Evolutionary conservation across 1,284 basidiomycete species (phyloP).

Genomic region (Bondarzewia mesenterica): DNA sequence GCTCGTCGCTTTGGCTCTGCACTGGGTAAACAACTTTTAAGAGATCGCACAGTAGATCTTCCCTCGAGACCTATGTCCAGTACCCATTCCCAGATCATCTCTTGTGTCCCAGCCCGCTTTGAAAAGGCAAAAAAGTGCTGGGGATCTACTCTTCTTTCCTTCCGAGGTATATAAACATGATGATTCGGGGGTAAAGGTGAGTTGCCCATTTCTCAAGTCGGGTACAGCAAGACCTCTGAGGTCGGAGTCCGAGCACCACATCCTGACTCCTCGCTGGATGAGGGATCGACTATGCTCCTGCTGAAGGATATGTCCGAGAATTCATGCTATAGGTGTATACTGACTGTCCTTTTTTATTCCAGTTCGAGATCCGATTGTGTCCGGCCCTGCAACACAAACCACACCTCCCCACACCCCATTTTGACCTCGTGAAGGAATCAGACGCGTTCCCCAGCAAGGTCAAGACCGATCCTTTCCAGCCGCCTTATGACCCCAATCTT

Average conservation of each 20-base stretch:
- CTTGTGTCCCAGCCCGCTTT: conserved; percentile 49
- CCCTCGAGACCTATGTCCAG: no score
- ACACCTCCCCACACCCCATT: conserved; percentile 36
- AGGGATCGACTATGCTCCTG: no score
- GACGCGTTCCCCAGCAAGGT: conserved; percentile 23
- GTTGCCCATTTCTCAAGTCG: conserved; percentile 12
- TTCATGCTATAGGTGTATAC: no score
- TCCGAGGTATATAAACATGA: conserved; percentile 53
- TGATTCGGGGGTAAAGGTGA: conserved; percentile 59
- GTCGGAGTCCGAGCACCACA: no score
- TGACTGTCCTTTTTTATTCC: no score
- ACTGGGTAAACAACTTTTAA: no score
- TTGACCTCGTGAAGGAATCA: conserved; percentile 21
- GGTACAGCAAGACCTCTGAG: no score
- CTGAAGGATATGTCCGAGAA: no score
- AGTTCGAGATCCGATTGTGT: conserved; percentile 81
- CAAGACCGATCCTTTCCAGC: conserved; percentile 63
- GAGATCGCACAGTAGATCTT: no score
- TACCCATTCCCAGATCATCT: conserved; percentile 45
- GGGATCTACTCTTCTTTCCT: conserved; percentile 72
- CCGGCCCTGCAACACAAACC: conserved; percentile 77
- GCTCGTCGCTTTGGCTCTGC: no score
- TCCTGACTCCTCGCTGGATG: conserved; percentile 3
- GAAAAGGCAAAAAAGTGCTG: conserved; percentile 52
- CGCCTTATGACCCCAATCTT: conserved; percentile 71